A percentile compares a stretch with the other conserved stretches of the same genome.
Conservation (phyloP, 2,329 filamentous ascomycete genomes). For the Hypoxylon sp. region DNA sequence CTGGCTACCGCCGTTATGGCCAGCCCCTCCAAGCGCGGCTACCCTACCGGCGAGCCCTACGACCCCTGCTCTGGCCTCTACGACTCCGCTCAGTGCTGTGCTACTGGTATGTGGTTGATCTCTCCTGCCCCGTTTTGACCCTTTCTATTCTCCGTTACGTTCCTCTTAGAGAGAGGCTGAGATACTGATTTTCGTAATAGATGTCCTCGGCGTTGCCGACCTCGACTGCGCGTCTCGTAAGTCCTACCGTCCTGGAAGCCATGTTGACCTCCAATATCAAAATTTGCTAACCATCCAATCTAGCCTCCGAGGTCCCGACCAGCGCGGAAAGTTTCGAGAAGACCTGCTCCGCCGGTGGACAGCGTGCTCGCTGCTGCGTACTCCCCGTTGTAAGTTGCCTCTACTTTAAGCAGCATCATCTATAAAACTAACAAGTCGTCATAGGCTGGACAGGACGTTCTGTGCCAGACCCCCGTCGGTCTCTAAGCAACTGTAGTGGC, state of each 20-base stretch:
- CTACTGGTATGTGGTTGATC: no score
- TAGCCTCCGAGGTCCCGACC: constrained; percentile 48
- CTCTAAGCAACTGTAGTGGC: constrained; percentile 29
- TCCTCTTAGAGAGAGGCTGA: no score
- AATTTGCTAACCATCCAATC: constrained; percentile 1
- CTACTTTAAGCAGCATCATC: background rate
- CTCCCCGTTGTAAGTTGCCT: constrained; percentile 52
- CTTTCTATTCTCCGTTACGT: no score
- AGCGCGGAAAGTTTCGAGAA: constrained; percentile 53
- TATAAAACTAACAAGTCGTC: constrained; percentile 6
- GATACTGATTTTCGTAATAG: no score
- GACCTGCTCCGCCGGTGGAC: constrained; percentile 52
- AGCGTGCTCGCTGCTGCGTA: constrained; percentile 60
- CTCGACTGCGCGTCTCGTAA: constrained; percentile 58
- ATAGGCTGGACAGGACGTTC: constrained; percentile 44
- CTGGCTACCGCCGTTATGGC: constrained; percentile 40
- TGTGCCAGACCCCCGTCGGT: constrained; percentile 47
- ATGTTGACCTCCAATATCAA: background rate
- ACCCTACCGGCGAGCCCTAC: constrained; percentile 40
- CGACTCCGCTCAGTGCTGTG: constrained; percentile 62
- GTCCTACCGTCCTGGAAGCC: background rate
- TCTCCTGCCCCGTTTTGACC: no score
- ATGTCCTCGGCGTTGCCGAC: constrained; percentile 57
- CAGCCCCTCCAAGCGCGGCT: constrained; percentile 31
- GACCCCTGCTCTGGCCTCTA: constrained; percentile 53